A percentile compares a stretch with the other conserved stretches of the same genome.
These are phyloP conservation scores for Colletotrichum ledebouriae DNA, from an alignment of 2,329 filamentous ascomycete species.

Conservation along the genomic window DNA sequence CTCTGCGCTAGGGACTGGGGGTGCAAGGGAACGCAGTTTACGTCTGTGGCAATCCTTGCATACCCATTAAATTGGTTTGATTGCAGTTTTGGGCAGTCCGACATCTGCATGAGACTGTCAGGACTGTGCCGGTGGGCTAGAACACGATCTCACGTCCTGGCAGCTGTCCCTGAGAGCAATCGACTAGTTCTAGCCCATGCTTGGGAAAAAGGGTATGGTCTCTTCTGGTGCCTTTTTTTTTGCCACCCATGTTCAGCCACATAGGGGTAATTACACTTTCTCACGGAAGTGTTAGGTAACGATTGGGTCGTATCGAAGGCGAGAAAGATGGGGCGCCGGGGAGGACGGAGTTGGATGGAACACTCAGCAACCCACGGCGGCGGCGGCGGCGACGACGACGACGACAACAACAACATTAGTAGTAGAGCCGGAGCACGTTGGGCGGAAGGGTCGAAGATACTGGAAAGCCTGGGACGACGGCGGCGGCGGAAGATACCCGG, in stretches of 20 bases:
- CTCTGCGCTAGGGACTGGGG: slow-evolving; percentile 29
- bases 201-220: background rate
- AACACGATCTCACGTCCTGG: background rate
- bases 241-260: too few relatives aligned
- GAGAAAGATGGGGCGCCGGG: slow-evolving; percentile 14
- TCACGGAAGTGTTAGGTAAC: slow-evolving; percentile 1
- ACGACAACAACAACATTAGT: too few relatives aligned
- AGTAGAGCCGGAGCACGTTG: slow-evolving; percentile 4
- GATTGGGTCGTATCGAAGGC: slow-evolving; percentile 34
- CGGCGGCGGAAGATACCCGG: slow-evolving; percentile 11
- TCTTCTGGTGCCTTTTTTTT: too few relatives aligned
- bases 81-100: slow-evolving; percentile 20
- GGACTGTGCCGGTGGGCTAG: slow-evolving; percentile 7
- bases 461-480: slow-evolving; percentile 12
- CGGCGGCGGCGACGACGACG: background rate
- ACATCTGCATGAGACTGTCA: background rate
- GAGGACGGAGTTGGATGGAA: slow-evolving; percentile 1
- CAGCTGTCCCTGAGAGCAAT: background rate
- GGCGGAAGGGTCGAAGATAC: background rate
- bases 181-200: background rate
- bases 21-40: slow-evolving; percentile 1
- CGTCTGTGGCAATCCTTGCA: slow-evolving; percentile 26
- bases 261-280: too few relatives aligned
- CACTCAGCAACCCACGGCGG: slow-evolving; percentile 7
- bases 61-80: background rate